These are phyloP conservation scores for Rhizopogon roseolus DNA, from an alignment of 768 basidiomycete genomes.

Conservation along the genomic window DNA sequence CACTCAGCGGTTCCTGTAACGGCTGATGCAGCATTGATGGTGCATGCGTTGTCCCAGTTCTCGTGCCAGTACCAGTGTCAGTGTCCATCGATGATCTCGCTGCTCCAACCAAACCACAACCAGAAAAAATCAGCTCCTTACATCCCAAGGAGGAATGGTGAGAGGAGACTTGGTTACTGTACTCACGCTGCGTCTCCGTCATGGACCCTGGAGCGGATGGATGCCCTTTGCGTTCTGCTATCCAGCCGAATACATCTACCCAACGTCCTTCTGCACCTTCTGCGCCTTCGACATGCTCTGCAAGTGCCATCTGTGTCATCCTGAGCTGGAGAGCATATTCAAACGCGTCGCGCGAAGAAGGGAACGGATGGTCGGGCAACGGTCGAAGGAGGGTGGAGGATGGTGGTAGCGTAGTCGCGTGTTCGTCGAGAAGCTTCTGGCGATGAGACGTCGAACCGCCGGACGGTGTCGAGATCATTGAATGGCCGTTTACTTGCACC, in stretches of 20 bases:
- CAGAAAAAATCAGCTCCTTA: neutral
- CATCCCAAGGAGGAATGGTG: neutral
- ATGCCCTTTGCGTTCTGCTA: slow-evolving; percentile 54
- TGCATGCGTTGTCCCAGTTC: slow-evolving; percentile 19
- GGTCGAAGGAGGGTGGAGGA: slow-evolving; percentile 39
- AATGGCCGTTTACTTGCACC: neutral
- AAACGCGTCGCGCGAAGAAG: slow-evolving; percentile 57
- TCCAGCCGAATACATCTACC: slow-evolving; percentile 84
- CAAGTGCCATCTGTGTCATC: slow-evolving; percentile 78
- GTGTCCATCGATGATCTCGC: slow-evolving; percentile 28
- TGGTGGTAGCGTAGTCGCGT: slow-evolving; percentile 31
- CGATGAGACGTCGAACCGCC: too few species aligned
- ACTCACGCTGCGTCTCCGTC: slow-evolving; percentile 23
- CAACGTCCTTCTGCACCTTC: slow-evolving; percentile 79
- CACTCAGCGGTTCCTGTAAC: slow-evolving; percentile 8
- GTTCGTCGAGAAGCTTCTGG: slow-evolving; percentile 24
- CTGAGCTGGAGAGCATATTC: slow-evolving; percentile 80
- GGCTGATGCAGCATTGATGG: slow-evolving; percentile 12
- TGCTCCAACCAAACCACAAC: slow-evolving; percentile 4
- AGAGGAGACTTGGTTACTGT: neutral
- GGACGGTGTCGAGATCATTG: neutral
- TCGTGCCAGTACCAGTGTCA: slow-evolving; percentile 18
- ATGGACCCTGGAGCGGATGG: neutral
- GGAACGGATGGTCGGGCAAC: slow-evolving; percentile 41
- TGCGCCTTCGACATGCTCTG: slow-evolving; percentile 80